Percentiles rank a stretch among this genome's conserved stretches.
Evolutionary conservation across 768 basidiomycete species (phyloP).

Genomic region (Lactarius psammicola): DNA sequence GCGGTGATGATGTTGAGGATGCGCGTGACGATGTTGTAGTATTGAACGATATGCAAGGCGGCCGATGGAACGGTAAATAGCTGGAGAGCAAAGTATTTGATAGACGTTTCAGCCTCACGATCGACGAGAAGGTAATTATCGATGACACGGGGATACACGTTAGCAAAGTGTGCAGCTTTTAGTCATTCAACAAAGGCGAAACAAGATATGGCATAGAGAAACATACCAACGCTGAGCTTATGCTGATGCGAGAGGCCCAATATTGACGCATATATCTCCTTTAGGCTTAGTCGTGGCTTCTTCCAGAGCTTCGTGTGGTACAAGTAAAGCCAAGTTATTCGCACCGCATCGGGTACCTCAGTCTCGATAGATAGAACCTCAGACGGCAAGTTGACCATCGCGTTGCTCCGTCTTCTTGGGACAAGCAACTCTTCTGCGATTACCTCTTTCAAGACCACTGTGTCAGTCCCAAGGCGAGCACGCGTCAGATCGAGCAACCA

Average conservation of each 20-base stretch:
- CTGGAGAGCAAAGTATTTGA: slow-evolving; percentile 91
- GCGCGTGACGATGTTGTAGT: slow-evolving; percentile 69
- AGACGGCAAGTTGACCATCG: slow-evolving; percentile 42
- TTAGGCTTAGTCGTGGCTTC: slow-evolving; percentile 72
- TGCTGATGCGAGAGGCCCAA: slow-evolving; percentile 69
- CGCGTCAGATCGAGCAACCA: slow-evolving; percentile 82
- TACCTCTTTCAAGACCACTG: slow-evolving; percentile 65
- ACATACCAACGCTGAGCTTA: slow-evolving; percentile 76
- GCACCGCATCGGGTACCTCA: slow-evolving; percentile 48
- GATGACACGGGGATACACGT: slow-evolving; percentile 81
- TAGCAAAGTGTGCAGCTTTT: slow-evolving; percentile 78
- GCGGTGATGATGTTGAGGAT: slow-evolving; percentile 82
- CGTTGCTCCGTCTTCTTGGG: slow-evolving; percentile 54
- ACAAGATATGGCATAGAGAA: not conserved
- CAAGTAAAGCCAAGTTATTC: slow-evolving; percentile 73
- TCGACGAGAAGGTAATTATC: slow-evolving; percentile 91
- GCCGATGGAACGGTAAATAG: slow-evolving; percentile 91
- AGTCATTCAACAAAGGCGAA: slow-evolving; percentile 17
- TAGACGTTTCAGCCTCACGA: slow-evolving; percentile 91
- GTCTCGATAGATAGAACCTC: slow-evolving; percentile 37
- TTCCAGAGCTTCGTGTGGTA: slow-evolving; percentile 88
- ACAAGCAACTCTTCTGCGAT: slow-evolving; percentile 68
- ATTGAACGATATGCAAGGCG: slow-evolving; percentile 70
- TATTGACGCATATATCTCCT: slow-evolving; percentile 78
- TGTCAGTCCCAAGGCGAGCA: slow-evolving; percentile 64